Percentiles rank a stretch among this genome's conserved stretches.
phyloP scores from a whole-genome alignment of 345 rosid species.

The Hibiscus syriacus region DNA sequence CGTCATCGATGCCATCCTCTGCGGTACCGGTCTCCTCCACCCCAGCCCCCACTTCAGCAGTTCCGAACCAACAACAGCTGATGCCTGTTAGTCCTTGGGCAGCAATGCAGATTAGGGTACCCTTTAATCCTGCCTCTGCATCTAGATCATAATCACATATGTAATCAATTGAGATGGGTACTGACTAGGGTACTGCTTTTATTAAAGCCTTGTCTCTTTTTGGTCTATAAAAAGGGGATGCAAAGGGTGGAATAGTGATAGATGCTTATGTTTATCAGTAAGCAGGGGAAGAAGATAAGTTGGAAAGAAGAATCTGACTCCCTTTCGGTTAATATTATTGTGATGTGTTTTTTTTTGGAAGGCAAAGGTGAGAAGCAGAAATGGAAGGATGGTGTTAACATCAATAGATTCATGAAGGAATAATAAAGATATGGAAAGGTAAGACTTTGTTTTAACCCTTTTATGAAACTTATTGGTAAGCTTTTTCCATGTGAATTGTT shows the following conservation, averaged over 20 bases:
- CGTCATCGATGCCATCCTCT: conserved; percentile 15
- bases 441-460: background rate
- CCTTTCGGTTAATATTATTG: background rate
- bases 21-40: conserved; percentile 17
- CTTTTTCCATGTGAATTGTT: conserved; percentile 6
- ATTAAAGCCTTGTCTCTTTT: too few species aligned
- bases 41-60: conserved; percentile 11
- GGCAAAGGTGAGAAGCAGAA: background rate
- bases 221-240: too few species aligned
- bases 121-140: too few species aligned
- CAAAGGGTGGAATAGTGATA: too few species aligned
- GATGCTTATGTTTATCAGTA: too few species aligned
- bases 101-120: too few species aligned
- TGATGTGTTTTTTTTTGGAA: background rate
- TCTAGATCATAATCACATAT: too few species aligned
- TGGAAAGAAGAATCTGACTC: too few species aligned
- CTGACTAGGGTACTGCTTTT: too few species aligned
- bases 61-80: conserved; percentile 17
- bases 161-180: too few species aligned
- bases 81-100: conserved; percentile 44
- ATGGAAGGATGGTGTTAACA: background rate
- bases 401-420: background rate
- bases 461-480: background rate
- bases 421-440: background rate
- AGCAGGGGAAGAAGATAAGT: too few species aligned